Conservation (phyloP, 2,329 filamentous ascomycete genomes). For the Cyphellophora attinorum region DNA sequence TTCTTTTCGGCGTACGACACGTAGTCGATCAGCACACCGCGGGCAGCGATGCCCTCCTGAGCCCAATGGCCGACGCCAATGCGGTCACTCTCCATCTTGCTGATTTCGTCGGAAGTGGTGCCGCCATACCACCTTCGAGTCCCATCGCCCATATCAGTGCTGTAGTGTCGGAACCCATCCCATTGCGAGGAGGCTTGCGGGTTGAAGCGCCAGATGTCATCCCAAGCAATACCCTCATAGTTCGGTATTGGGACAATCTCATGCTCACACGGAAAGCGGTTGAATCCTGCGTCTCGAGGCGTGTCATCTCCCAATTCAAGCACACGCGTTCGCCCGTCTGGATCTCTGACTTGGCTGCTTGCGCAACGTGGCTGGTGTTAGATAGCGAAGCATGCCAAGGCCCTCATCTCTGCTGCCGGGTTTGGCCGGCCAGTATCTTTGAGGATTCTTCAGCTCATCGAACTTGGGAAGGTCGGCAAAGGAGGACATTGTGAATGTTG, state of each 20-base stretch:
- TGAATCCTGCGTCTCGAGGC: conserved; percentile 42
- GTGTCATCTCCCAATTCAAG: conserved; percentile 45
- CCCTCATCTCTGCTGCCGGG: too few species aligned
- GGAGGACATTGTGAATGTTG: too few species aligned
- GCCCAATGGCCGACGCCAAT: conserved; percentile 34
- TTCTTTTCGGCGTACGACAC: conserved; percentile 39
- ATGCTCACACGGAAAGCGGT: conserved; percentile 42
- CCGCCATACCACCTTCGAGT: not conserved
- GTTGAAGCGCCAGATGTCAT: conserved; percentile 38
- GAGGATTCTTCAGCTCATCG: too few species aligned
- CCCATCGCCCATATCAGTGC: conserved; percentile 8
- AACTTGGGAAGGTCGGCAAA: too few species aligned
- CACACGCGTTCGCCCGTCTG: conserved; percentile 46
- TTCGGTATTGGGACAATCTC: conserved; percentile 38
- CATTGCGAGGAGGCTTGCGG: conserved; percentile 41
- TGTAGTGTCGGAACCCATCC: conserved; percentile 41
- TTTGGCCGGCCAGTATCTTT: too few species aligned
- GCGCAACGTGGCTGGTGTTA: conserved; percentile 43
- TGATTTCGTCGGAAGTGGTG: conserved; percentile 7
- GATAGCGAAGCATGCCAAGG: too few species aligned
- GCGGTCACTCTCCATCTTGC: conserved; percentile 23
- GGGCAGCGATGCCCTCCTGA: conserved; percentile 31
- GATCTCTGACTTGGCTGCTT: conserved; percentile 41
- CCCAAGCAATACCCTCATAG: conserved; percentile 26
- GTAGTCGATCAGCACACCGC: conserved; percentile 34